Conservation (phyloP, 2,329 filamentous ascomycete species). For the Seiridium unicorne region DNA sequence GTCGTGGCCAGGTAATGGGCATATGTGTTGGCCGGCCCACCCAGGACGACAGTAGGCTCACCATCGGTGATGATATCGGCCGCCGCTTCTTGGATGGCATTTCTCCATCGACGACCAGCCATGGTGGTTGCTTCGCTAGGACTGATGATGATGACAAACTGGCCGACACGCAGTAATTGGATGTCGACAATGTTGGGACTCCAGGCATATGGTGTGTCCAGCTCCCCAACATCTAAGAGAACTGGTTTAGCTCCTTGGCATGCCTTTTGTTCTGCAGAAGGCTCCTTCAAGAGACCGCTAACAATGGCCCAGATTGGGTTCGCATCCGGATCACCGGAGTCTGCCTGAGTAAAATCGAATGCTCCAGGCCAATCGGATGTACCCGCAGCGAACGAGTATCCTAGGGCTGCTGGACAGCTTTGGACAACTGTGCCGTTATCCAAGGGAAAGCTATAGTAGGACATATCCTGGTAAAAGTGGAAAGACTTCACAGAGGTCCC, state of each 20-base stretch:
- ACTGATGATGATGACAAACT: conserved; percentile 80
- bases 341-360: conserved; percentile 87
- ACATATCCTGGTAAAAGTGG: conserved; percentile 79
- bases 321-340: conserved; percentile 64
- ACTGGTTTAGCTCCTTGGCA: conserved; percentile 85
- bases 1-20: conserved; percentile 77
- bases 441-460: conserved; percentile 68
- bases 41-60: conserved; percentile 73
- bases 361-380: conserved; percentile 85
- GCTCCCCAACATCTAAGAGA: conserved; percentile 81
- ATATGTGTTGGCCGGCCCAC: conserved; percentile 86
- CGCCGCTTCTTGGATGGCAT: conserved; percentile 57
- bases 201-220: conserved; percentile 76
- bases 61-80: conserved; percentile 34
- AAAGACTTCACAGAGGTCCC: conserved; percentile 71
- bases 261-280: conserved; percentile 63
- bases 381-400: conserved; percentile 86
- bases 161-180: conserved; percentile 78
- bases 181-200: conserved; percentile 86
- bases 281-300: conserved; percentile 66
- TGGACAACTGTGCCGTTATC: conserved; percentile 67
- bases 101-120: conserved; percentile 83
- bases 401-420: conserved; percentile 83
- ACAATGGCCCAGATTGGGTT: conserved; percentile 80
- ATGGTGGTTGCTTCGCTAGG: conserved; percentile 90